Conservation (phyloP, 2,329 filamentous ascomycete genomes). For the Colletotrichum magnum region DNA sequence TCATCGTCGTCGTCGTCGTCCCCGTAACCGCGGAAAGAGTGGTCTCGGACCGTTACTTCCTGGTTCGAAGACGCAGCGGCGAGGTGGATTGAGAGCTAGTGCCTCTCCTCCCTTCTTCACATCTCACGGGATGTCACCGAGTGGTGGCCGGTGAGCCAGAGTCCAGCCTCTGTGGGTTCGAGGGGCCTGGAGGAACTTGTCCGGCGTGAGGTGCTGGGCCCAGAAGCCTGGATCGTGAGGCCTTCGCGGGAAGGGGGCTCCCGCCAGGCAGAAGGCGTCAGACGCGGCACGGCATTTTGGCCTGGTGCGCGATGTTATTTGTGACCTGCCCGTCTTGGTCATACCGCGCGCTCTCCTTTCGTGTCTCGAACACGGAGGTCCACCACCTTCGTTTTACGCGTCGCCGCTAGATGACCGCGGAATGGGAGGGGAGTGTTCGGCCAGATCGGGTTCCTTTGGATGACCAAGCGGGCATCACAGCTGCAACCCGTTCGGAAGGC, state of each 20-base stretch:
- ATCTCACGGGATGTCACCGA: background rate
- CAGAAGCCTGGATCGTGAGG: conserved; percentile 7
- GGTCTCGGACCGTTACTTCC: background rate
- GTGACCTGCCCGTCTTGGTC: background rate
- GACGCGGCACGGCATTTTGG: background rate
- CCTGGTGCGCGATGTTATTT: background rate
- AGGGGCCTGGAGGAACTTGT: background rate
- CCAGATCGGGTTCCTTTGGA: too few species aligned
- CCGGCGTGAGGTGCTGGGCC: background rate
- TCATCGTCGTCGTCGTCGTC: background rate
- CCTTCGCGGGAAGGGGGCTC: background rate
- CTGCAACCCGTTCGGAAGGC: too few species aligned
- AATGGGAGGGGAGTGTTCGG: too few species aligned
- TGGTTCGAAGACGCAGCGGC: background rate
- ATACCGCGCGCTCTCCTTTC: background rate
- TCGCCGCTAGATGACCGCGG: too few species aligned
- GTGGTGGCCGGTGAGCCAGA: background rate
- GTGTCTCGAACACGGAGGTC: background rate
- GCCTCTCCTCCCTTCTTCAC: background rate
- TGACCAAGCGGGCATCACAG: too few species aligned
- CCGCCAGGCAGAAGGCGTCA: too few species aligned
- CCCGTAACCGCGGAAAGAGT: too few species aligned
- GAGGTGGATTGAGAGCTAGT: background rate
- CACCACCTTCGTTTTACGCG: too few species aligned
- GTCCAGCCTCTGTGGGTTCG: background rate